Conservation (phyloP, 1,284 basidiomycete species). For the Chondrostereum purpureum region DNA sequence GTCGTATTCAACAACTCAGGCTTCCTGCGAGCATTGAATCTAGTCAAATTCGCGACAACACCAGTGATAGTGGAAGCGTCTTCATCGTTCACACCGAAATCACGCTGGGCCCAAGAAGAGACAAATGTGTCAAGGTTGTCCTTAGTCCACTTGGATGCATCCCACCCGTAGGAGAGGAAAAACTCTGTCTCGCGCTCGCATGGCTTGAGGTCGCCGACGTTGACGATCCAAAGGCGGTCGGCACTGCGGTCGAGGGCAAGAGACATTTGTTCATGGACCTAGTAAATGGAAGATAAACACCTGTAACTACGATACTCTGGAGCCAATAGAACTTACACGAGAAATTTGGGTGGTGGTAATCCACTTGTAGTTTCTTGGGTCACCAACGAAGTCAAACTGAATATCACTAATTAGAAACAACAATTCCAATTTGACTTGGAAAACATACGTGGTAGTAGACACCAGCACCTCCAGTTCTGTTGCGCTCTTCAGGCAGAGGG, state of each 20-base stretch:
- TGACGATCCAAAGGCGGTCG: slow-evolving; percentile 44
- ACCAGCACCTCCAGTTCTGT: slow-evolving; percentile 57
- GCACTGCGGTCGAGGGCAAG: slow-evolving; percentile 58
- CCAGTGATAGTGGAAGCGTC: slow-evolving; percentile 37
- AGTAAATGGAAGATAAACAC: slow-evolving; percentile 7
- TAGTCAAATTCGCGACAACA: slow-evolving; percentile 54
- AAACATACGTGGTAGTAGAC: slow-evolving; percentile 60
- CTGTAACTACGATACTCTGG: background rate
- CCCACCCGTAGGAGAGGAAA: slow-evolving; percentile 60
- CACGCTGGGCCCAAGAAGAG: slow-evolving; percentile 53
- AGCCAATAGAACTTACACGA: slow-evolving; percentile 13
- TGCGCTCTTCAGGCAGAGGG: slow-evolving; percentile 43
- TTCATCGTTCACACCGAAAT: slow-evolving; percentile 44
- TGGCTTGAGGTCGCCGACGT: slow-evolving; percentile 69
- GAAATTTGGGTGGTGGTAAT: slow-evolving; percentile 46
- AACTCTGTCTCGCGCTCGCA: slow-evolving; percentile 68
- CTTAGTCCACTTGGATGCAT: slow-evolving; percentile 45
- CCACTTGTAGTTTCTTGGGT: slow-evolving; percentile 57
- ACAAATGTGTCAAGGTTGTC: slow-evolving; percentile 51
- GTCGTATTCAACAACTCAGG: slow-evolving; percentile 61
- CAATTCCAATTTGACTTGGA: too few relatives aligned
- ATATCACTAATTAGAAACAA: background rate
- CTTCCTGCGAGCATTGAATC: slow-evolving; percentile 57
- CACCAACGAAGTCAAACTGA: slow-evolving; percentile 27
- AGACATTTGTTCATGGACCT: slow-evolving; percentile 59